Conservation (phyloP, 257 asterid species). For the Penstemon barbatus region DNA sequence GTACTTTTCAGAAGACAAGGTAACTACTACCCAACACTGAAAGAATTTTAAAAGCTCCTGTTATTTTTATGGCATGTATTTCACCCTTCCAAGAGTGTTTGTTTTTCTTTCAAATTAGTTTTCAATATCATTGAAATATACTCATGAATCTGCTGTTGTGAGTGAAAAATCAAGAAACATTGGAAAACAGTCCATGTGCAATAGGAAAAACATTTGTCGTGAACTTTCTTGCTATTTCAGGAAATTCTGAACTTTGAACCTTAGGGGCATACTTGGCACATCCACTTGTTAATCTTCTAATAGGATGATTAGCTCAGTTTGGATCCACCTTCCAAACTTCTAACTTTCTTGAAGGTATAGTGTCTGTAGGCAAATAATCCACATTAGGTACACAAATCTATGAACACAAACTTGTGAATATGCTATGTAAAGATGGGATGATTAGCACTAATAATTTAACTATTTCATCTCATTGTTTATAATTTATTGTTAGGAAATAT, state of each 20-base stretch:
- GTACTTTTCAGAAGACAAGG: slow-evolving; percentile 1
- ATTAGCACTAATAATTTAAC: background rate
- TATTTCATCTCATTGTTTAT: background rate
- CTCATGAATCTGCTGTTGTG: background rate
- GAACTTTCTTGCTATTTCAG: background rate
- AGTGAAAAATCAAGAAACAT: background rate
- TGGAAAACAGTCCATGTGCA: background rate
- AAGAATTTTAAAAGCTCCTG: background rate
- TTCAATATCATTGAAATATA: background rate
- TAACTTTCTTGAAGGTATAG: background rate
- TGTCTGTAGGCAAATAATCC: background rate
- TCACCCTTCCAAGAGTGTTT: background rate
- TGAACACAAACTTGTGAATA: background rate
- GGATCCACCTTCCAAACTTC: background rate
- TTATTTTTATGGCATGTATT: background rate
- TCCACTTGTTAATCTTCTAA: background rate
- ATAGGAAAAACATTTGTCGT: background rate
- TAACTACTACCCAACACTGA: background rate
- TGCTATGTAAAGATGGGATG: background rate
- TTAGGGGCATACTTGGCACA: background rate
- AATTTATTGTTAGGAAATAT: background rate
- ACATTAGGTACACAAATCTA: background rate
- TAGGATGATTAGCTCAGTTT: background rate
- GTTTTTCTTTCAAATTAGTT: too few species aligned
- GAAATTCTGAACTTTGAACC: background rate